A percentile compares a stretch with the other conserved stretches of the same genome.
Conservation (phyloP, 805 yeast species). For the Ogataea haglerorum region DNA sequence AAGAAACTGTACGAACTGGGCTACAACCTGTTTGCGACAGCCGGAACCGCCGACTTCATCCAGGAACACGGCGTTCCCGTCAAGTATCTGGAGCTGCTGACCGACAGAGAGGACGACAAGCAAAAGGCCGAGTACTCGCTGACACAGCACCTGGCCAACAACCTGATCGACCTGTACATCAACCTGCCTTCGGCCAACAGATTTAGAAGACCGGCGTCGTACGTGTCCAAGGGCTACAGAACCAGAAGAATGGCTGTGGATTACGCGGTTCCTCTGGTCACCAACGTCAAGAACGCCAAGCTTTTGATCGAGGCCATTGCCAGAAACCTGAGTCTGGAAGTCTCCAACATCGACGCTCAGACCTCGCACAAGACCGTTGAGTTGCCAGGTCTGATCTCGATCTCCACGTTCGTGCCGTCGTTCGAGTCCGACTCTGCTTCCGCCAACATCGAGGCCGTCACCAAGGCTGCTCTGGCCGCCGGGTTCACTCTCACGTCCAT, state of each 20-base stretch:
- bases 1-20: constrained; percentile 78
- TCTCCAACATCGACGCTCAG: constrained; percentile 79
- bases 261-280: constrained; percentile 94
- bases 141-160: constrained; percentile 94
- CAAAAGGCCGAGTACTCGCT: constrained; percentile 92
- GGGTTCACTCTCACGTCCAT: constrained; percentile 88
- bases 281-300: constrained; percentile 97
- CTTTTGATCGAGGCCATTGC: constrained; percentile 91
- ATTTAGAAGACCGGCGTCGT: constrained; percentile 98
- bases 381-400: constrained; percentile 83
- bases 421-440: constrained; percentile 46
- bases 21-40: constrained; percentile 90
- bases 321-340: constrained; percentile 63
- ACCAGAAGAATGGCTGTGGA: constrained; percentile 99
- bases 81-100: constrained; percentile 85
- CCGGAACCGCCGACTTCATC: constrained; percentile 98
- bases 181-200: constrained; percentile 96
- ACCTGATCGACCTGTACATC: constrained; percentile 92
- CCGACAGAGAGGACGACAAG: constrained; percentile 63
- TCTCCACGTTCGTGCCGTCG: constrained; percentile 75
- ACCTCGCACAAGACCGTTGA: constrained; percentile 80
- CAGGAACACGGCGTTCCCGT: constrained; percentile 94
- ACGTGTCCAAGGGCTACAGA: constrained; percentile 94
- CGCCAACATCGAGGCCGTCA: constrained; percentile 59
- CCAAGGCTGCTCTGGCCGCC: constrained; percentile 69